Evolutionary conservation across 2,329 filamentous ascomycete genomes (phyloP).

Genomic region (Bipolaris gigantea): DNA sequence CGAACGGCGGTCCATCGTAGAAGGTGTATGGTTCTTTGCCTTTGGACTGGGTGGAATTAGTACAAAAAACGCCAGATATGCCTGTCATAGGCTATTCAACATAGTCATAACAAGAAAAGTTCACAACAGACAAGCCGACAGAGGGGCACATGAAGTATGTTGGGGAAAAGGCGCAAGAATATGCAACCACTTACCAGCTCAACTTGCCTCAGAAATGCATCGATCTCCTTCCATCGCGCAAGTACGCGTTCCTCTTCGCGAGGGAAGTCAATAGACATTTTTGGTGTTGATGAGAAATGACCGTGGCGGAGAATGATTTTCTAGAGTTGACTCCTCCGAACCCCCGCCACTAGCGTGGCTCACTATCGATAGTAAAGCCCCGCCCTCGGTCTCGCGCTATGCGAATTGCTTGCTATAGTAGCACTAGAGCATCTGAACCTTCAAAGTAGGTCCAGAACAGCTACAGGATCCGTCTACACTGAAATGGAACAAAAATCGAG

Average conservation of each 20-base stretch:
- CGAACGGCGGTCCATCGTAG: slow-evolving; percentile 70
- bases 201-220: slow-evolving; percentile 86
- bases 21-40: slow-evolving; percentile 87
- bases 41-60: slow-evolving; percentile 56
- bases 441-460: no score
- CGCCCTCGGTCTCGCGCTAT: not conserved
- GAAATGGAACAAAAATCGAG: no score
- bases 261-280: slow-evolving; percentile 88
- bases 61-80: not conserved
- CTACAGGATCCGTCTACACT: no score
- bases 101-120: not conserved
- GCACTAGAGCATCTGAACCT: no score
- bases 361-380: slow-evolving; percentile 32
- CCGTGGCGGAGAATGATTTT: slow-evolving; percentile 37
- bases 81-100: not conserved
- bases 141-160: not conserved
- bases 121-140: not conserved
- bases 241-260: slow-evolving; percentile 87
- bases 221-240: slow-evolving; percentile 84
- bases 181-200: slow-evolving; percentile 59
- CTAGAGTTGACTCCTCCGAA: slow-evolving; percentile 27
- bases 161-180: not conserved
- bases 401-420: not conserved
- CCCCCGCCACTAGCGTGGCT: slow-evolving; percentile 24
- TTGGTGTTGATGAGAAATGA: slow-evolving; percentile 21